Evolutionary conservation across 345 rosid genomes (phyloP).

Genomic region (Ailanthus altissimus): DNA sequence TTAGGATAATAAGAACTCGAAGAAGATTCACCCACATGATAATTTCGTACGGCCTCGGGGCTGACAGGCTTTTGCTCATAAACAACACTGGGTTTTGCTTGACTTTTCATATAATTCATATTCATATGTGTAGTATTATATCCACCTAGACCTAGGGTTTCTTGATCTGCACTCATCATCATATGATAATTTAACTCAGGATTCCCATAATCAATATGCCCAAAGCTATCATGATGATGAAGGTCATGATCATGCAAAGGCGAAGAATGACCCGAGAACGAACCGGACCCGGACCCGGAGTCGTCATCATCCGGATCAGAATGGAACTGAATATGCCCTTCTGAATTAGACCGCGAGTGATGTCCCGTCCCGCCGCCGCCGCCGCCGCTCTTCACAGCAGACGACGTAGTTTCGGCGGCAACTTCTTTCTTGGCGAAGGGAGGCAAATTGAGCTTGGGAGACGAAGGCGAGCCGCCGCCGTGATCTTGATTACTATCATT

Average conservation of each 20-base stretch:
- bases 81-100: conserved; percentile 56
- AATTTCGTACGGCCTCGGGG: conserved; percentile 48
- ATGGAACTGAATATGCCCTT: conserved; percentile 61
- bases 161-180: conserved; percentile 2
- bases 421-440: conserved; percentile 41
- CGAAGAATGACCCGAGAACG: conserved; percentile 52
- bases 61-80: conserved; percentile 63
- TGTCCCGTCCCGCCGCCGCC: conserved; percentile 17
- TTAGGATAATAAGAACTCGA: conserved; percentile 37
- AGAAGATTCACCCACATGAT: conserved; percentile 61
- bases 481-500: conserved; percentile 39
- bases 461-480: conserved; percentile 25
- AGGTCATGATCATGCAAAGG: conserved; percentile 42
- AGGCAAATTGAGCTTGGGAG: conserved; percentile 59
- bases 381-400: background rate
- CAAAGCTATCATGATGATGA: conserved; percentile 30
- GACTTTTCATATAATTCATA: conserved; percentile 84
- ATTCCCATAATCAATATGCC: conserved; percentile 26
- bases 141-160: conserved; percentile 32
- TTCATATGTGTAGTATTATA: conserved; percentile 27
- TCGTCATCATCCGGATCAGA: conserved; percentile 58
- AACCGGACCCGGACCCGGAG: conserved; percentile 36
- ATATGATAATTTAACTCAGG: conserved; percentile 21
- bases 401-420: background rate
- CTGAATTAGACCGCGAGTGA: conserved; percentile 54